Percentiles rank a stretch among this genome's conserved stretches.
These are phyloP conservation scores for Colletotrichum coccodes DNA, from an alignment of 2,329 filamentous ascomycete species.

Conservation along the genomic window DNA sequence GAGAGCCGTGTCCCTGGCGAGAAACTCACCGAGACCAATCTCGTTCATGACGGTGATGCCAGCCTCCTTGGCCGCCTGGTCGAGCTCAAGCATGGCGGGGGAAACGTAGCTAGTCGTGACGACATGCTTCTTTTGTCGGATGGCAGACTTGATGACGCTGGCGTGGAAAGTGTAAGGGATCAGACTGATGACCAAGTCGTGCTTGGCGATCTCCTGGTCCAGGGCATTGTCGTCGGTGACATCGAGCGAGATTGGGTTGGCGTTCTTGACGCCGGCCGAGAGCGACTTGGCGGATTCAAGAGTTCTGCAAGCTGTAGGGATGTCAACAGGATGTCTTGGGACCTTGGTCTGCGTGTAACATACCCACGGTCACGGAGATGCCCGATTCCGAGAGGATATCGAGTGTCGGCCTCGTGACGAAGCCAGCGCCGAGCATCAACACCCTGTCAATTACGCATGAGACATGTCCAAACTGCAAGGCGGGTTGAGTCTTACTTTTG, in stretches of 20 bases:
- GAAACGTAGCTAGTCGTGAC: conserved; percentile 95
- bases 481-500: not conserved
- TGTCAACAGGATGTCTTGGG: not conserved
- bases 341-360: conserved; percentile 33
- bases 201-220: conserved; percentile 82
- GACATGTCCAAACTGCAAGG: not conserved
- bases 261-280: conserved; percentile 75
- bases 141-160: conserved; percentile 90
- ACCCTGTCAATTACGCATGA: not conserved
- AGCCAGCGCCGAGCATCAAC: conserved; percentile 62
- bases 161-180: conserved; percentile 95
- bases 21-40: conserved; percentile 71
- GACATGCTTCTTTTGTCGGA: conserved; percentile 92
- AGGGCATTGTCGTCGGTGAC: conserved; percentile 80
- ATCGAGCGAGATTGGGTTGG: conserved; percentile 83
- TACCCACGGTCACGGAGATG: conserved; percentile 72
- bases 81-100: conserved; percentile 89
- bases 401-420: conserved; percentile 72
- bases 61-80: conserved; percentile 84
- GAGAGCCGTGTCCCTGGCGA: not conserved
- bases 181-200: conserved; percentile 81
- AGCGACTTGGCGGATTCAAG: conserved; percentile 81
- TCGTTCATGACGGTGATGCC: conserved; percentile 98
- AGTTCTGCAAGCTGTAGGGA: conserved; percentile 77
- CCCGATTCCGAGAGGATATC: conserved; percentile 69